phyloP scores from a whole-genome alignment of 306 rosid genomes.

The Vigna radiata region DNA sequence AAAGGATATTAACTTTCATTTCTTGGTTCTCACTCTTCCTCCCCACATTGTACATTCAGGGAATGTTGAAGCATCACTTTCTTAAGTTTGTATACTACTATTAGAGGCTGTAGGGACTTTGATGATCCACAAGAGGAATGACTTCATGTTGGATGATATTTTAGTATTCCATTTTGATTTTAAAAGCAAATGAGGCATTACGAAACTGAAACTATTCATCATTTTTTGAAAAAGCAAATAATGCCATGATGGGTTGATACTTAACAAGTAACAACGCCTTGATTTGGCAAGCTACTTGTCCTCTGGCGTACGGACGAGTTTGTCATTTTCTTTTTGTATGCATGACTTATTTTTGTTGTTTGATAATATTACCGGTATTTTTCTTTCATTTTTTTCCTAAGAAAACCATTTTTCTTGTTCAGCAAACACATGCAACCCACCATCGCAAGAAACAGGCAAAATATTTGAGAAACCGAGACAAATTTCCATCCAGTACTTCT shows the following conservation, averaged over 20 bases:
- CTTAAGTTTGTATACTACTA: constrained; percentile 36
- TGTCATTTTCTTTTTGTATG: constrained; percentile 4
- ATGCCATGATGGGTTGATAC: constrained; percentile 6
- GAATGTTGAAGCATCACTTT: constrained; percentile 32
- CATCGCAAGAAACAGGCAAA: constrained; percentile 18
- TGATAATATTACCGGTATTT: constrained; percentile 6
- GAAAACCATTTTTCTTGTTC: not conserved
- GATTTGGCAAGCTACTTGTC: constrained; percentile 17
- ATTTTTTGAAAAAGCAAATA: not conserved
- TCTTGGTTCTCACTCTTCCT: constrained; percentile 22
- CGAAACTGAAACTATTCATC: constrained; percentile 9
- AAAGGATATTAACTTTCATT: constrained; percentile 44
- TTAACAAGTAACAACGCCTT: not conserved
- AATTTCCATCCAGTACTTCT: constrained; percentile 18
- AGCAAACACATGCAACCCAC: constrained; percentile 16
- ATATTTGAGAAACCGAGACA: constrained; percentile 6
- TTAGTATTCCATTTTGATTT: constrained; percentile 1
- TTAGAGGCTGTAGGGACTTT: not conserved
- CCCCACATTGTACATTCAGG: constrained; percentile 17
- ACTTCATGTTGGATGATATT: constrained; percentile 31
- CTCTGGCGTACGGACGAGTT: not conserved
- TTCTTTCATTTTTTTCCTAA: constrained; percentile 10
- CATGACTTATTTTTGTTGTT: constrained; percentile 26
- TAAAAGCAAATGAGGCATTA: not conserved
- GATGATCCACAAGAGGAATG: constrained; percentile 21